Evolutionary conservation across 2,329 filamentous ascomycete species (phyloP), one percentile per base, ranked within the genome.

Genomic region (Tolypocladium sp.): DNA sequence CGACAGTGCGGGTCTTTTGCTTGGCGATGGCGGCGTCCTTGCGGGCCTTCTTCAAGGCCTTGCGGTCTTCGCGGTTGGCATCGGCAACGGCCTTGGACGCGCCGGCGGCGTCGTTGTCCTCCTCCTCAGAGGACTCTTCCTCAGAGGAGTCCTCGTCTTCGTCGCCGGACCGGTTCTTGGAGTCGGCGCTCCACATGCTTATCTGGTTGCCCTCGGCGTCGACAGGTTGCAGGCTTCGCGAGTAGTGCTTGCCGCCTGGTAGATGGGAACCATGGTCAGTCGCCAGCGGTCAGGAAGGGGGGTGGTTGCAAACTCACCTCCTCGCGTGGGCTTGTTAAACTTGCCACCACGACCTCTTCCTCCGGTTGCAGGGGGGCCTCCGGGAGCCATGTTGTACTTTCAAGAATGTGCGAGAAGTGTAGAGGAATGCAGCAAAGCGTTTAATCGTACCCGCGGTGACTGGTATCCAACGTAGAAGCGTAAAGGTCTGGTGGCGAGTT

Each of bases 241-340:
- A 97, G 79, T 95, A 99, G 71, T 96, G 88, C 77, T 97, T 96
- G 70, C 94, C 94, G 63, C 92, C 92, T 96, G 64, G 30, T 12
- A 35, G n/a, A 51, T 38, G 9, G 37, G 17, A 54, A 17, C 6
- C 13, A 35, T 20, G 15, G 27, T 52, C 49, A 52, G 49, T n/a
- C 15, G 27, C 49, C 27, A 52, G 49, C 30, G 17, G 27, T 35
- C 27, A 15, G 4, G 15, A 12, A 35, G 17, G 17, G 38, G 38
- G 17, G 38, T 7, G 6, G 10, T 17, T 27, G 27, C 17, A 52
- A 33, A n/a, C 57, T 40, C 22, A 93, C 93, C 92, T 82, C 93
- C 93, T 77, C 93, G 84, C 67, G 91, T 92, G 66, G 89, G 91
- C 80, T 97, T 97, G 79, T 86, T 90, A 75, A 93, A 96, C 78